Evolutionary conservation across 176 grass and related monocot genomes (phyloP), one percentile per base, ranked within the genome.

Genomic region (Ananas comosus): DNA sequence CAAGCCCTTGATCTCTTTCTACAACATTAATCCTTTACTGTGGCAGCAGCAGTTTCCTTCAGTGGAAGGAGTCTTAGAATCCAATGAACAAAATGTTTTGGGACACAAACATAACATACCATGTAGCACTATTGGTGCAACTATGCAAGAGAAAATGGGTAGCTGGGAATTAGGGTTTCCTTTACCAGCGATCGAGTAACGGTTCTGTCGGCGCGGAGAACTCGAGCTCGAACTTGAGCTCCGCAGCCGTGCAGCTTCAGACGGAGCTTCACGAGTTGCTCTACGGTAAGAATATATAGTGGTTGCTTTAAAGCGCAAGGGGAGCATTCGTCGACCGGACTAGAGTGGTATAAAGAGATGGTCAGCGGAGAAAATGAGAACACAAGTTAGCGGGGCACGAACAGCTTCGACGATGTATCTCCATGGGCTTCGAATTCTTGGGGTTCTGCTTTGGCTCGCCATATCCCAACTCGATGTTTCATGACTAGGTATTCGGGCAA

Each of bases 21-120:
- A 23, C 22, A 23, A 23, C 22, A 23, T 23, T 23, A 23, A 23
- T 23, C 22, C 1, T 27, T 65, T 69, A 56, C 63, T 70, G 27
- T 85, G 85, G 82, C 78, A 83, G 24, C 82, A 85, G 69, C 78
- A 78, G 33, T 4, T 42, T 42, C 33, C 33, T 42, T 42, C 4
- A 42, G 33, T 42, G 33, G 33, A 42, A 42, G 33, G 33, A 42
- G 33, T 42, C 33, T n/a, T 14, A 2, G 18, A 64, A 27, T n/a
- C 21, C 9, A 19, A 6, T 3, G 13, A 4, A 1, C 14, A 25
- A 4, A 33, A 18, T 6, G 2, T 54, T 16, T 52, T 42, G 12
- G 23, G 53, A 27, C 13, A n/a, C 3, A 19, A 18, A 8, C 49
- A 42, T 7, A 10, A 2, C 65, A 16, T 22, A 28, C 49, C 22